phyloP scores from a whole-genome alignment of 441 rosid genomes.

The Flueggea neowawraea region DNA sequence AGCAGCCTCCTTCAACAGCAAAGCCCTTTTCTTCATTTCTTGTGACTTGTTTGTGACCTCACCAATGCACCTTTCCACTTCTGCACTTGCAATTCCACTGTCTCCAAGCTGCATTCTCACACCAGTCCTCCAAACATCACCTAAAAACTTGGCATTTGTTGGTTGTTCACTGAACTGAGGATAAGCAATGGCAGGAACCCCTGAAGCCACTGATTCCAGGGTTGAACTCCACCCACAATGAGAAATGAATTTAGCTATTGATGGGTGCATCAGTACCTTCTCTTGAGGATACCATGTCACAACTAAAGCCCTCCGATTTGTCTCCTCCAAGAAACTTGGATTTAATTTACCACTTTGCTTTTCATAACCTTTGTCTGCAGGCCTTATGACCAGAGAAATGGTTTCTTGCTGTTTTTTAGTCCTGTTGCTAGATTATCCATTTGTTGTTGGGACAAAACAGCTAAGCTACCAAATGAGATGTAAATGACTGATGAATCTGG shows the following conservation, averaged over 20 bases:
- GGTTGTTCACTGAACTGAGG: constrained; percentile 85
- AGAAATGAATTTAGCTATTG: constrained; percentile 59
- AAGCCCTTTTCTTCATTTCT: constrained; percentile 45
- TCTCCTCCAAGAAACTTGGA: constrained; percentile 32
- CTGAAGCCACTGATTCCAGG: constrained; percentile 51
- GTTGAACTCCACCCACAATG: constrained; percentile 88
- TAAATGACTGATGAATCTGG: constrained; percentile 57
- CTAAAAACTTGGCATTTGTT: constrained; percentile 50
- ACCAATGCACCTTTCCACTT: constrained; percentile 36
- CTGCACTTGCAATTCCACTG: too few species aligned
- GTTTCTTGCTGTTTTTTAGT: constrained; percentile 34
- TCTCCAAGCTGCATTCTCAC: constrained; percentile 50
- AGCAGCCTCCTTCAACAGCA: constrained; percentile 60
- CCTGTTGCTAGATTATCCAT: constrained; percentile 53
- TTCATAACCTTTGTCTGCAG: too few species aligned
- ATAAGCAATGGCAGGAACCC: constrained; percentile 54
- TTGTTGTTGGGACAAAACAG: constrained; percentile 49
- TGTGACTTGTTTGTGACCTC: constrained; percentile 42
- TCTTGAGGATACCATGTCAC: constrained; percentile 77
- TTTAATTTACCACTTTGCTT: too few species aligned
- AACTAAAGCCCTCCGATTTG: constrained; percentile 42
- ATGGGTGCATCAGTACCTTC: constrained; percentile 56
- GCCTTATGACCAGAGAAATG: constrained; percentile 68
- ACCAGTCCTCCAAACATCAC: constrained; percentile 54
- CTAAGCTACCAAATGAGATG: constrained; percentile 63